These are phyloP conservation scores for Colletotrichum gigasporum DNA, from an alignment of 2,329 filamentous ascomycete genomes.

Conservation along the genomic window DNA sequence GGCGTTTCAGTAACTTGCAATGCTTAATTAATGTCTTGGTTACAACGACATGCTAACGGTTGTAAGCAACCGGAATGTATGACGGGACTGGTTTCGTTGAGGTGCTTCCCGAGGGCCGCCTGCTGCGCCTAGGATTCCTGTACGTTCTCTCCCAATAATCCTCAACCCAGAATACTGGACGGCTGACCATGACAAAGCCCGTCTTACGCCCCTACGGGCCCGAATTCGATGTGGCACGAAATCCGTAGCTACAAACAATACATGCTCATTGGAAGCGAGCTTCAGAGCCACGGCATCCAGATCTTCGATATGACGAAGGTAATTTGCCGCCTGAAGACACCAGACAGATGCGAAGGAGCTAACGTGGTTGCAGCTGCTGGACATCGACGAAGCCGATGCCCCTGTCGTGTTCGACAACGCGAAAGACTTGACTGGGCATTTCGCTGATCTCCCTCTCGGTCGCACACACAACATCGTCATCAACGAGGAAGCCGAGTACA, in stretches of 20 bases:
- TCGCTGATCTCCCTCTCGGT: constrained; percentile 43
- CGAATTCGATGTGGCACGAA: constrained; percentile 42
- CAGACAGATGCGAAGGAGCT: not conserved
- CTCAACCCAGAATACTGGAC: not conserved
- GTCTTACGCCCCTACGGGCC: constrained; percentile 9
- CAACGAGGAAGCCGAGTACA: constrained; percentile 55
- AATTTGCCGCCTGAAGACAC: not conserved
- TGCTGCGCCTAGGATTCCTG: constrained; percentile 53
- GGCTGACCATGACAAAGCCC: not conserved
- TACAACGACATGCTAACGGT: too few species aligned
- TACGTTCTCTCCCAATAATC: constrained; percentile 22
- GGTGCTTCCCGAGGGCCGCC: constrained; percentile 48
- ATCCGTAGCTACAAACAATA: constrained; percentile 44
- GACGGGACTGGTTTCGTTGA: constrained; percentile 56
- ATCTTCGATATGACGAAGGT: constrained; percentile 67
- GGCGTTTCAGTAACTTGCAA: not conserved
- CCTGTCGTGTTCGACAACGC: constrained; percentile 39
- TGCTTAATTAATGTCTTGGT: not conserved
- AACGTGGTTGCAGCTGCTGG: constrained; percentile 42
- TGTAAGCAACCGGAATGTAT: constrained; percentile 37
- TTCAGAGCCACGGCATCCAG: constrained; percentile 62
- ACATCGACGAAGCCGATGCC: constrained; percentile 47
- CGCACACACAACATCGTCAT: constrained; percentile 58
- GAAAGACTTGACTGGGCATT: constrained; percentile 41
- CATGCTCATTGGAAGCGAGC: constrained; percentile 48